Conservation (phyloP, 345 rosid genomes). For the Raphanus raphanistrum region DNA sequence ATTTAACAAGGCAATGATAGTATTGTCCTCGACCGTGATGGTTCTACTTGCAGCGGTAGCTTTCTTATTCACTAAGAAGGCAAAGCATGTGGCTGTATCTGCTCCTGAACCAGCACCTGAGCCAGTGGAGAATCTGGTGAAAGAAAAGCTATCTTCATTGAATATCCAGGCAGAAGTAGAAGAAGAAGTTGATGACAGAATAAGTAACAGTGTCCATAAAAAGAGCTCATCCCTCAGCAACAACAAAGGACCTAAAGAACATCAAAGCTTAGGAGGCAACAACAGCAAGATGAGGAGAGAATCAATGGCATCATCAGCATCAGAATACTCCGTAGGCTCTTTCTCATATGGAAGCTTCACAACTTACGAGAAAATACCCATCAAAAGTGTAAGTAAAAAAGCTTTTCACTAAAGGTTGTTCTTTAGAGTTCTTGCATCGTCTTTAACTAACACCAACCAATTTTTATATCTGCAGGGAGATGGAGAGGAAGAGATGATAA, state of each 20-base stretch:
- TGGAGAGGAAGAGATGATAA: constrained; percentile 51
- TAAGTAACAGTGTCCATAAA: constrained; percentile 52
- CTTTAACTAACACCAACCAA: constrained; percentile 6
- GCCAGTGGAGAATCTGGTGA: constrained; percentile 6
- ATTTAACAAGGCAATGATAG: neutral
- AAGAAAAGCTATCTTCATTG: constrained; percentile 36
- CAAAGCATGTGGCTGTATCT: constrained; percentile 4
- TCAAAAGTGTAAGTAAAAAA: constrained; percentile 56
- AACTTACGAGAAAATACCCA: constrained; percentile 62
- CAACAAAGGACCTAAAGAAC: constrained; percentile 30
- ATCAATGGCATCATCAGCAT: constrained; percentile 70
- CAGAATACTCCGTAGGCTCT: constrained; percentile 55
- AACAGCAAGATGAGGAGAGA: constrained; percentile 49
- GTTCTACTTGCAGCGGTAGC: constrained; percentile 44
- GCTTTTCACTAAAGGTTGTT: neutral
- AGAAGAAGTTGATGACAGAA: constrained; percentile 41
- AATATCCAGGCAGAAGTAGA: constrained; percentile 42
- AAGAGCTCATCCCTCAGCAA: constrained; percentile 39
- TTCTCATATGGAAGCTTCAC: constrained; percentile 81
- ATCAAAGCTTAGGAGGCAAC: constrained; percentile 35
- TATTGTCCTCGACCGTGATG: constrained; percentile 39
- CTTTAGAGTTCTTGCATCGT: neutral
- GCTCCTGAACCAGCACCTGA: neutral
- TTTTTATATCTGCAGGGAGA: constrained; percentile 46
- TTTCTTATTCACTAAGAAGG: constrained; percentile 39